Base-by-base conservation (phyloP, 176 grass and related monocot species). In the Cocos nucifera region DNA sequence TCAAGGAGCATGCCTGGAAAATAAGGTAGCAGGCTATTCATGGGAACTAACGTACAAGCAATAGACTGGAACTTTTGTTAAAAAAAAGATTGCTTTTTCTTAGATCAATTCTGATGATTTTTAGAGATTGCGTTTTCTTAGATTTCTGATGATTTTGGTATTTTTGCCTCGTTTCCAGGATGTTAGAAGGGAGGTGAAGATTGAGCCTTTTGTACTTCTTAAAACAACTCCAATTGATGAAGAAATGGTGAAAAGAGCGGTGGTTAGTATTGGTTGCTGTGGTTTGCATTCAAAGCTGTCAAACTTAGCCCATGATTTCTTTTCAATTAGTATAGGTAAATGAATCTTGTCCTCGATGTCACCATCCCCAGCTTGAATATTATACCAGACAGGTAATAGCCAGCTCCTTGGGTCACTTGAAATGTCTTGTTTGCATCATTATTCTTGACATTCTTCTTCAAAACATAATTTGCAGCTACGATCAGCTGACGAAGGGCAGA, bases 401-500 rank as follows among this genome's bases (percentile, higher is more conserved):
- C 19, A 18, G 22, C 63, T 26, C 8, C 6, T 10, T 12, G 16
- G 17, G 16, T 16, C 48, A 6, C 35, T 9, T 12, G 35, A 44
- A 44, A 44, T 18, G 55, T 75, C 22, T 15, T 20, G 7, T 49
- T 20, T 66, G 10, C 16, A 17, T 64, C 20, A 30, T 27, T 54
- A 54, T 18, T 57, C 14, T 10, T 56, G 0, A 60, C 39, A 57
- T 63, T 3, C 29, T 53, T 35, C 69, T 53, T 15, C n/a, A 64
- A 28, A 60, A 44, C 10, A 3, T 14, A 44, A 67, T 66, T 81
- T 76, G 56, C 82, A 96, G 91, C 58, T 88, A 25, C 75, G 87
- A 16, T 88, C 86, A 30, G 84, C 81, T 9, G 87, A 97, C 19
- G 93, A 97, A 79, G 92, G 81, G 50, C 76, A 80, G 51, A 97